Evolutionary conservation across 129 eudicot genomes (phyloP).

Genomic region (Silybum marianum): DNA sequence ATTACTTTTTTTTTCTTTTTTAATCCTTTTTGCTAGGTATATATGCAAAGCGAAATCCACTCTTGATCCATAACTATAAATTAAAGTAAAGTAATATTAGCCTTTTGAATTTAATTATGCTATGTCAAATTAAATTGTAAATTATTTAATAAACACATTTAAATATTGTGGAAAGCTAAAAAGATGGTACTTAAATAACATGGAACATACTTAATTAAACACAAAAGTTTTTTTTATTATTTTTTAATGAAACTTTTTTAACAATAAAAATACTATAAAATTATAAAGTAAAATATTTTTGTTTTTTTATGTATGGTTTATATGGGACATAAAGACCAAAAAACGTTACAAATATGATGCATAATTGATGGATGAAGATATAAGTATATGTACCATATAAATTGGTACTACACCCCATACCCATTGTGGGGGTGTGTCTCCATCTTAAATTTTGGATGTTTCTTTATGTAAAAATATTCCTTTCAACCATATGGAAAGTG

Average conservation of each 20-base stretch:
- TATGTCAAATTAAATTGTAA: no score
- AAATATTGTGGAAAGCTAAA: background rate
- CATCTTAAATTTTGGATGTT: constrained; percentile 17
- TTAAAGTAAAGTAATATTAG: background rate
- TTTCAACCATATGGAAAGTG: background rate
- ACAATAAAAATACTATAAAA: background rate
- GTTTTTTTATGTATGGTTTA: constrained; percentile 15
- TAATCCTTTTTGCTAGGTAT: constrained; percentile 11
- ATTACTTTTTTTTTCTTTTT: background rate
- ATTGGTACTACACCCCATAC: constrained; percentile 18
- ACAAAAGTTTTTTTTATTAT: background rate
- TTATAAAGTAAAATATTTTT: background rate
- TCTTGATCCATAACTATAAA: constrained; percentile 2
- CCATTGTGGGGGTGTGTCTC: constrained; percentile 15
- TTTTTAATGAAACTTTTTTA: background rate
- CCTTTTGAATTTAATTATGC: background rate
- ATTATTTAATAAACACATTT: no score
- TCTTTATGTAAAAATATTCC: constrained; percentile 2
- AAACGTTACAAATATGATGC: constrained; percentile 8
- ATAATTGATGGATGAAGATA: constrained; percentile 16
- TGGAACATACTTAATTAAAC: background rate
- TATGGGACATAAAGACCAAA: constrained; percentile 17
- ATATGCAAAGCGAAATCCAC: constrained; percentile 15
- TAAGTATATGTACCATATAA: background rate
- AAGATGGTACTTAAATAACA: background rate